Evolutionary conservation across 2,329 filamentous ascomycete species (phyloP).

Genomic region (Xylariaceae sp.): DNA sequence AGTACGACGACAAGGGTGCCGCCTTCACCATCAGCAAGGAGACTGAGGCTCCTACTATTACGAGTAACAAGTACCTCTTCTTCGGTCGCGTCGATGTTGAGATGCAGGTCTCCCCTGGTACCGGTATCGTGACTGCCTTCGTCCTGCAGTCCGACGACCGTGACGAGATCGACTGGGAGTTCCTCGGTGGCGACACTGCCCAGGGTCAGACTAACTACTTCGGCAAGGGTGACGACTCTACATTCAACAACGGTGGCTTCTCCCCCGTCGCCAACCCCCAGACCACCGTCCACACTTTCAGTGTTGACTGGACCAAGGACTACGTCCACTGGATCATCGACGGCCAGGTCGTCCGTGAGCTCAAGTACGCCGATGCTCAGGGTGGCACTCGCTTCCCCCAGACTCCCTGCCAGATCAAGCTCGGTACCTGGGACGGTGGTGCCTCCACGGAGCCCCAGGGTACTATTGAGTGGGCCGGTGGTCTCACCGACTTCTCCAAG

Average conservation of each 20-base stretch:
- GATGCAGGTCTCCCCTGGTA: slow-evolving; percentile 72
- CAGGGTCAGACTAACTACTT: slow-evolving; percentile 88
- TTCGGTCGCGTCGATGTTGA: slow-evolving; percentile 81
- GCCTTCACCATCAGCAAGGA: slow-evolving; percentile 63
- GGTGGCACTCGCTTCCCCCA: slow-evolving; percentile 60
- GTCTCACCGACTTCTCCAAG: slow-evolving; percentile 47
- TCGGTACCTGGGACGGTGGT: slow-evolving; percentile 63
- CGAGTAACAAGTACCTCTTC: slow-evolving; percentile 86
- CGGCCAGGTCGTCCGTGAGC: slow-evolving; percentile 54
- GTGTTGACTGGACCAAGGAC: slow-evolving; percentile 62
- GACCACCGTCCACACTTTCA: slow-evolving; percentile 57
- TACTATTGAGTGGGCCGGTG: slow-evolving; percentile 67
- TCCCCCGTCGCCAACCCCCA: slow-evolving; percentile 52
- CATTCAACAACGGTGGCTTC: slow-evolving; percentile 64
- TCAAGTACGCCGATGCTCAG: slow-evolving; percentile 55
- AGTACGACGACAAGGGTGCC: slow-evolving; percentile 46
- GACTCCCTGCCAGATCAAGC: slow-evolving; percentile 65
- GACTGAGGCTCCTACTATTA: slow-evolving; percentile 65
- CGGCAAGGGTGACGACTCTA: slow-evolving; percentile 62
- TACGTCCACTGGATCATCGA: slow-evolving; percentile 62
- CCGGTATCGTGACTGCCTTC: slow-evolving; percentile 81
- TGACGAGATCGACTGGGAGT: slow-evolving; percentile 97
- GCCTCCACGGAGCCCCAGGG: slow-evolving; percentile 56
- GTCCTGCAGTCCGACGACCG: slow-evolving; percentile 87
- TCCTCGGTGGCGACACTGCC: slow-evolving; percentile 68